Conservation (phyloP, 352 stramenopile genomes). For the Globisporangium barbulae region DNA sequence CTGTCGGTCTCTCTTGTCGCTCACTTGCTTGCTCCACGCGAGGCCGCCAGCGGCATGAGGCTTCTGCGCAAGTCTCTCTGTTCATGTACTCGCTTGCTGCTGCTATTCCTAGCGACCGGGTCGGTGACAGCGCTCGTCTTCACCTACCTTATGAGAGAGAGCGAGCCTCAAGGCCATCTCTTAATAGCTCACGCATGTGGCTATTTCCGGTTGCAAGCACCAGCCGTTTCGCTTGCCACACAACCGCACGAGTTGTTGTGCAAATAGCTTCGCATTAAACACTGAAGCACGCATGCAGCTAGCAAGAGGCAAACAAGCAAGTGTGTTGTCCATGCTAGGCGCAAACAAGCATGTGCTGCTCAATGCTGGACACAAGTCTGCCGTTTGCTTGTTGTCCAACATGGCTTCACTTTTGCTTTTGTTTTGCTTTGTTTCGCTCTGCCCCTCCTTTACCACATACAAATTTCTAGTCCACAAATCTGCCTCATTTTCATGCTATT, state of each 20-base stretch:
- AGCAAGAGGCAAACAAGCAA: background rate
- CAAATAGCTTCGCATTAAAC: background rate
- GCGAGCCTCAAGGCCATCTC: background rate
- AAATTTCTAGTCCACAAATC: background rate
- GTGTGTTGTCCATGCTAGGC: background rate
- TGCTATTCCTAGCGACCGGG: background rate
- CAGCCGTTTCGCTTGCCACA: background rate
- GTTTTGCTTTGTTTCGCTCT: background rate
- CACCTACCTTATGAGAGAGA: background rate
- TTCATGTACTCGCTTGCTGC: background rate
- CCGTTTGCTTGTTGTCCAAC: background rate
- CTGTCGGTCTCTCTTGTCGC: background rate
- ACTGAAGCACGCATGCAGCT: background rate
- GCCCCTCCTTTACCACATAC: background rate
- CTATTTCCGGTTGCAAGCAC: background rate
- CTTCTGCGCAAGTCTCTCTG: background rate
- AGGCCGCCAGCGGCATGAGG: conserved; percentile 1
- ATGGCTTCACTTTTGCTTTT: conserved; percentile 6
- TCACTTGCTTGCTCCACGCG: background rate
- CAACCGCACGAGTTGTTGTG: background rate
- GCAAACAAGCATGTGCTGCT: background rate
- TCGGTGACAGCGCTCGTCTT: background rate
- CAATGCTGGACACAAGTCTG: background rate
- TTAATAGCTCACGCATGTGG: background rate
- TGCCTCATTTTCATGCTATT: background rate